Conservation (phyloP, 176 grass and related monocot species). For the Metroxylon sagu region DNA sequence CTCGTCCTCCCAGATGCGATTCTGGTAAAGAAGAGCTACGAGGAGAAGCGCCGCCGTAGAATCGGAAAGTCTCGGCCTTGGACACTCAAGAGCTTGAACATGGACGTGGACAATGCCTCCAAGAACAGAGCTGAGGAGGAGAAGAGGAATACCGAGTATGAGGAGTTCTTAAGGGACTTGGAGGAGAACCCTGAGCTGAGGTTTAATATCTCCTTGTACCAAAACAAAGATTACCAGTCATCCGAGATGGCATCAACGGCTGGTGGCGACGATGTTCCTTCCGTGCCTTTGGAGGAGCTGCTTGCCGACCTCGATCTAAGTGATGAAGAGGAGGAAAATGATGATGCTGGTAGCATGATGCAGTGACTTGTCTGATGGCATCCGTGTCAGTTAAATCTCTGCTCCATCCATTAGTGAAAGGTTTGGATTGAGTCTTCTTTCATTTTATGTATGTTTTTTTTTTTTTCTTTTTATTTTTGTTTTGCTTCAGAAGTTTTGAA, state of each 20-base stretch:
- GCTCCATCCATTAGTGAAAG: too few relatives aligned
- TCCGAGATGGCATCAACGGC: slow-evolving; percentile 70
- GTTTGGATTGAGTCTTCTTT: too few relatives aligned
- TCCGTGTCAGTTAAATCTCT: neutral
- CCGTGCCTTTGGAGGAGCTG: slow-evolving; percentile 60
- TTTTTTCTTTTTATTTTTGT: too few relatives aligned
- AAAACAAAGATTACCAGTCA: slow-evolving; percentile 54
- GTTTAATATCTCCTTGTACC: slow-evolving; percentile 49
- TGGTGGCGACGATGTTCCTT: slow-evolving; percentile 55
- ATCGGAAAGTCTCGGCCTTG: slow-evolving; percentile 33
- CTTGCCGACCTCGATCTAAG: slow-evolving; percentile 57
- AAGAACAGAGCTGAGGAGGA: slow-evolving; percentile 63
- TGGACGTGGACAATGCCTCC: slow-evolving; percentile 39
- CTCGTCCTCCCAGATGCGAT: slow-evolving; percentile 58
- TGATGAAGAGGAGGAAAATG: slow-evolving; percentile 28
- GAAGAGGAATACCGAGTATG: slow-evolving; percentile 56
- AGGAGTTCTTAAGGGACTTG: slow-evolving; percentile 48
- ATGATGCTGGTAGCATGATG: slow-evolving; percentile 26
- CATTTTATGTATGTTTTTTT: too few relatives aligned
- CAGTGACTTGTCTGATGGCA: slow-evolving; percentile 13
- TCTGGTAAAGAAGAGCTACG: slow-evolving; percentile 93
- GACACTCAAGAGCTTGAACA: slow-evolving; percentile 59
- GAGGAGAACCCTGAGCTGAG: slow-evolving; percentile 40
- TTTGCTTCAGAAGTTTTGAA: too few relatives aligned
- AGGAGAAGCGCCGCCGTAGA: slow-evolving; percentile 46